A percentile compares a stretch with the other conserved stretches of the same genome.
phyloP scores from a whole-genome alignment of 2,329 filamentous ascomycete genomes.

The Fusarium sp. region DNA sequence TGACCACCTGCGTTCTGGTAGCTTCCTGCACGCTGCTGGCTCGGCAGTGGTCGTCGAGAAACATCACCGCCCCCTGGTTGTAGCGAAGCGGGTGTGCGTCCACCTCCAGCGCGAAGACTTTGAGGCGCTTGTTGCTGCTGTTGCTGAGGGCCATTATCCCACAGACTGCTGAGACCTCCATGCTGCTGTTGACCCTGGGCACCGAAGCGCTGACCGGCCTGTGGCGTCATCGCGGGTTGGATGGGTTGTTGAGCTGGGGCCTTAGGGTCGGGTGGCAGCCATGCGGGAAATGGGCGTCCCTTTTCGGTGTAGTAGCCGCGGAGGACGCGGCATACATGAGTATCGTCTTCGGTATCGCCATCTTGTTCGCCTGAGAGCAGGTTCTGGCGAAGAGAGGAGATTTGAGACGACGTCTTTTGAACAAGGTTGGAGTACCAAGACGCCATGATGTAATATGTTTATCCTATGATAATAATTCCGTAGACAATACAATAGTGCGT shows the following conservation, averaged over 20 bases:
- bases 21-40: conserved; percentile 66
- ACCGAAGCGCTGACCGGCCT: conserved; percentile 66
- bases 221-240: conserved; percentile 63
- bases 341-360: conserved; percentile 86
- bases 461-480: not conserved
- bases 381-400: conserved; percentile 74
- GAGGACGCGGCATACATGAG: conserved; percentile 92
- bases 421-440: conserved; percentile 84
- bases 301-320: conserved; percentile 94
- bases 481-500: not conserved
- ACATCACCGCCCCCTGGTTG: conserved; percentile 48
- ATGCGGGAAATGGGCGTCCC: conserved; percentile 80
- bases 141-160: conserved; percentile 60
- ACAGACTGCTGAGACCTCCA: conserved; percentile 65
- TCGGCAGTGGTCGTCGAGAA: conserved; percentile 49
- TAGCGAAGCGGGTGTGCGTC: conserved; percentile 47
- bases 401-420: conserved; percentile 72
- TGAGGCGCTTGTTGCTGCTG: conserved; percentile 51
- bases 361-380: conserved; percentile 74
- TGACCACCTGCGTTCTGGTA: conserved; percentile 67
- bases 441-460: conserved; percentile 66
- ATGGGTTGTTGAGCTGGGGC: conserved; percentile 61
- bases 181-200: conserved; percentile 50
- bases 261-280: conserved; percentile 93
- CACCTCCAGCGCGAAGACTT: conserved; percentile 59